Evolutionary conservation across 106 monocot species (phyloP).

Genomic region (Dactylorhiza incarnata): DNA sequence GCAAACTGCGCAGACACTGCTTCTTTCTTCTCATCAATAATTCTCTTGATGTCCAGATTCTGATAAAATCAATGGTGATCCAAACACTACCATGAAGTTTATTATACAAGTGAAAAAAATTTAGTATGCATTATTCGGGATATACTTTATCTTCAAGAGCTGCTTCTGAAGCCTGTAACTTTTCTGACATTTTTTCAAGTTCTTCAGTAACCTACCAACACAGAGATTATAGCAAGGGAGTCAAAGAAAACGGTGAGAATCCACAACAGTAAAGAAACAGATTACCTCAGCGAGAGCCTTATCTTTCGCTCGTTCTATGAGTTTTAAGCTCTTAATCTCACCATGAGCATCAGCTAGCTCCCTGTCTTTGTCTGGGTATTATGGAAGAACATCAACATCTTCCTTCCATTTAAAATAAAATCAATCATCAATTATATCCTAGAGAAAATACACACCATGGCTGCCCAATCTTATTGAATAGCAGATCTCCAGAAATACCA

Average conservation of each 20-base stretch:
- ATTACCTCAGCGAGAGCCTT: constrained; percentile 71
- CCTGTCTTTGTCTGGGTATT: constrained; percentile 61
- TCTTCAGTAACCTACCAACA: constrained; percentile 56
- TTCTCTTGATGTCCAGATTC: constrained; percentile 77
- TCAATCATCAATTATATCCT: not conserved
- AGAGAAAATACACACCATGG: not conserved
- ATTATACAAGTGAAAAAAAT: not conserved
- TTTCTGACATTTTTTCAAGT: constrained; percentile 50
- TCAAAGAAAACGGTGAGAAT: not conserved
- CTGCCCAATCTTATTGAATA: not conserved
- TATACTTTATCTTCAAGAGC: constrained; percentile 62
- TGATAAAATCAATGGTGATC: constrained; percentile 5
- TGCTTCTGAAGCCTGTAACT: constrained; percentile 59
- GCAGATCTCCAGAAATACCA: not conserved
- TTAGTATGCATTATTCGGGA: not conserved
- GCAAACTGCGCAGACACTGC: constrained; percentile 75
- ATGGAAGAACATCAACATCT: not conserved
- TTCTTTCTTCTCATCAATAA: constrained; percentile 71
- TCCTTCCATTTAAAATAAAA: not conserved
- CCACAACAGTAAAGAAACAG: not conserved
- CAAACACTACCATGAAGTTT: not conserved
- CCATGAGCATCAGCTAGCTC: constrained; percentile 52
- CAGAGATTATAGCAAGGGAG: constrained; percentile 3
- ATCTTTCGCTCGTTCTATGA: constrained; percentile 75
- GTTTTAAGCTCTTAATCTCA: constrained; percentile 61